These are phyloP conservation scores for Alternaria sp. DNA, from an alignment of 2,329 filamentous ascomycete species.

Conservation along the genomic window DNA sequence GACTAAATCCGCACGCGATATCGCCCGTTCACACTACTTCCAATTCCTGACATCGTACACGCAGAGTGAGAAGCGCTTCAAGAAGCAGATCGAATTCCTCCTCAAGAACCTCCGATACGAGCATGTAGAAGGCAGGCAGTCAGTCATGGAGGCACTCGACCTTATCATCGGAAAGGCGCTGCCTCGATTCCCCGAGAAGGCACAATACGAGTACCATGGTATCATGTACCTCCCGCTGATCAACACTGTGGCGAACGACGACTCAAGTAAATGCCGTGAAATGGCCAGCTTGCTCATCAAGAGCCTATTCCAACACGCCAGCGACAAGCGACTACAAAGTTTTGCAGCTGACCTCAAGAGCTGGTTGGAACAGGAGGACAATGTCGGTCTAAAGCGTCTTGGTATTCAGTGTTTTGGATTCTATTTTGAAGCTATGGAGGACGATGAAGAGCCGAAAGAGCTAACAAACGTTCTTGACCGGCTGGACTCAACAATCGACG, in stretches of 20 bases:
- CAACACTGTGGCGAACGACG: conserved; percentile 86
- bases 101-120: conserved; percentile 91
- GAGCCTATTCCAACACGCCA: conserved; percentile 79
- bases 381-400: conserved; percentile 73
- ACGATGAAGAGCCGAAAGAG: conserved; percentile 69
- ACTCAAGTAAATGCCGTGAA: conserved; percentile 82
- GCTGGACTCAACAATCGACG: conserved; percentile 62
- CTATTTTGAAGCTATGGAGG: conserved; percentile 72
- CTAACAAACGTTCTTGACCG: conserved; percentile 64
- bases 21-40: conserved; percentile 88
- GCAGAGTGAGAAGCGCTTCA: conserved; percentile 86
- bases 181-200: conserved; percentile 66
- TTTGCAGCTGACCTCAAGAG: conserved; percentile 75
- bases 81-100: conserved; percentile 87
- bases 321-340: conserved; percentile 73
- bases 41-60: conserved; percentile 96
- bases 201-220: conserved; percentile 81
- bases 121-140: conserved; percentile 85
- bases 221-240: conserved; percentile 88
- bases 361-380: conserved; percentile 80
- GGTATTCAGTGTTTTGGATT: conserved; percentile 83
- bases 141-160: conserved; percentile 91
- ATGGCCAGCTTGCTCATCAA: conserved; percentile 82
- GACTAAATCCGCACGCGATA: conserved; percentile 83
- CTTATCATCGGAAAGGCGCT: conserved; percentile 78